Percentiles rank a stretch among this genome's conserved stretches.
Evolutionary conservation across 306 rosid genomes (phyloP).

Genomic region (Casuarina equisetifolia): DNA sequence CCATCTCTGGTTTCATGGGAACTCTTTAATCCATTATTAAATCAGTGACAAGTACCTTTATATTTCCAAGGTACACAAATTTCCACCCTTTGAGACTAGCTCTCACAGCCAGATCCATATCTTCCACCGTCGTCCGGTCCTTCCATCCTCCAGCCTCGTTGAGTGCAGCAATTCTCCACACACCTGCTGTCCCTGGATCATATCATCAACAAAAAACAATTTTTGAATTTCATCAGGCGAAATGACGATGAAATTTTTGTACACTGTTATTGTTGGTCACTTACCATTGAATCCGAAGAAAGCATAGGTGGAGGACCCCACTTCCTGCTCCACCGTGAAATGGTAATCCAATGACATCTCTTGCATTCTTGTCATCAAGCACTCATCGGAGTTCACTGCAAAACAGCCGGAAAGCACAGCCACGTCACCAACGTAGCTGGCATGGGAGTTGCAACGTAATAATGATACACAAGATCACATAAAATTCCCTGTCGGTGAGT

Average conservation of each 20-base stretch:
- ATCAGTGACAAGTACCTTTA: conserved; percentile 42
- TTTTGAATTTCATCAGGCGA: not conserved
- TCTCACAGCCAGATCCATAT: conserved; percentile 88
- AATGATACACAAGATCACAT: conserved; percentile 26
- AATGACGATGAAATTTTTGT: no score
- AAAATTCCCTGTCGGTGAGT: conserved; percentile 42
- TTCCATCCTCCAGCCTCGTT: conserved; percentile 96
- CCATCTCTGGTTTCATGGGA: no score
- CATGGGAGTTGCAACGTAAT: conserved; percentile 12
- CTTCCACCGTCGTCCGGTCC: conserved; percentile 90
- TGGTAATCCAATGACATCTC: conserved; percentile 97
- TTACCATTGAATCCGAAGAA: conserved; percentile 87
- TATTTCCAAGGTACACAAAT: conserved; percentile 61
- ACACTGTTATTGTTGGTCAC: no score
- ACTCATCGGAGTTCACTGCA: conserved; percentile 77
- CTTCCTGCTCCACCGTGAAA: conserved; percentile 92
- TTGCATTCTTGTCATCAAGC: conserved; percentile 93
- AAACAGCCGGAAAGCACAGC: not conserved
- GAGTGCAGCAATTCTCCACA: conserved; percentile 84
- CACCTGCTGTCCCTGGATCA: conserved; percentile 82
- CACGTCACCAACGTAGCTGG: conserved; percentile 28
- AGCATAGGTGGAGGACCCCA: conserved; percentile 78
- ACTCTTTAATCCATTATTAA: no score
- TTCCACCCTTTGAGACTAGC: conserved; percentile 97
- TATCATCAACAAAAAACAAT: not conserved